phyloP scores from a whole-genome alignment of 1,284 basidiomycete genomes.

The Rhodofomes roseus region DNA sequence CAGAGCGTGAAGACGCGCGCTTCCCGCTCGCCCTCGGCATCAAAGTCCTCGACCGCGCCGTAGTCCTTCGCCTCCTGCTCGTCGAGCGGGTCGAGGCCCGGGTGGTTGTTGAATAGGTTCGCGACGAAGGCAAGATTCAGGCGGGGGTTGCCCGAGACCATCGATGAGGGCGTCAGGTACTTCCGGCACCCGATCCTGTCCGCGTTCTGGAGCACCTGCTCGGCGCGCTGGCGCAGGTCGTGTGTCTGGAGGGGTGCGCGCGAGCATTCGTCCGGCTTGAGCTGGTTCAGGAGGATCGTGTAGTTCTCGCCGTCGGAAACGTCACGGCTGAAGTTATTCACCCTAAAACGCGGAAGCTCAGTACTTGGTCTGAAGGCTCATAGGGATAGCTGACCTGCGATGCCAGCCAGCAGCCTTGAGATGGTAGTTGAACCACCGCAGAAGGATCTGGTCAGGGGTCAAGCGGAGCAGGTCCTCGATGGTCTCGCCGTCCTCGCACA shows the following conservation, averaged over 20 bases:
- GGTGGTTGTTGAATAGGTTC: slow-evolving; percentile 97
- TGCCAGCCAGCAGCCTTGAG: slow-evolving; percentile 94
- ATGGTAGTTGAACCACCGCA: slow-evolving; percentile 99
- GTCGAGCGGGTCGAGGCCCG: slow-evolving; percentile 89
- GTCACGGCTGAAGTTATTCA: slow-evolving; percentile 97
- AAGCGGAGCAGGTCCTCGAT: slow-evolving; percentile 92
- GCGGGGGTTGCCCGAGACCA: slow-evolving; percentile 95
- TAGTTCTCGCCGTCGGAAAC: slow-evolving; percentile 97
- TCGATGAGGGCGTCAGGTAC: slow-evolving; percentile 89
- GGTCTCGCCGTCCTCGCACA: slow-evolving; percentile 96
- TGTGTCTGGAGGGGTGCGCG: slow-evolving; percentile 84
- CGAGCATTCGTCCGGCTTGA: slow-evolving; percentile 94
- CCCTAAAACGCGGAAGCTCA: slow-evolving; percentile 42
- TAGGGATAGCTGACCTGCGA: slow-evolving; percentile 50
- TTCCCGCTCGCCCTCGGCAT: slow-evolving; percentile 97
- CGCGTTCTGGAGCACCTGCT: slow-evolving; percentile 88
- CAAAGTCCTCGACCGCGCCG: slow-evolving; percentile 93
- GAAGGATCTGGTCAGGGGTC: slow-evolving; percentile 94
- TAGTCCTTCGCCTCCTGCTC: slow-evolving; percentile 85
- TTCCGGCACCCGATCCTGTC: slow-evolving; percentile 93
- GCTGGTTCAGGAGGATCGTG: slow-evolving; percentile 91
- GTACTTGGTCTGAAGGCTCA: not conserved
- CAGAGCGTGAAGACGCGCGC: slow-evolving; percentile 97
- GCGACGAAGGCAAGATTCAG: slow-evolving; percentile 98
- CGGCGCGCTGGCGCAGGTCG: slow-evolving; percentile 83